These are phyloP conservation scores for Lactarius sanguifluus DNA, from an alignment of 768 basidiomycete genomes.

Conservation along the genomic window DNA sequence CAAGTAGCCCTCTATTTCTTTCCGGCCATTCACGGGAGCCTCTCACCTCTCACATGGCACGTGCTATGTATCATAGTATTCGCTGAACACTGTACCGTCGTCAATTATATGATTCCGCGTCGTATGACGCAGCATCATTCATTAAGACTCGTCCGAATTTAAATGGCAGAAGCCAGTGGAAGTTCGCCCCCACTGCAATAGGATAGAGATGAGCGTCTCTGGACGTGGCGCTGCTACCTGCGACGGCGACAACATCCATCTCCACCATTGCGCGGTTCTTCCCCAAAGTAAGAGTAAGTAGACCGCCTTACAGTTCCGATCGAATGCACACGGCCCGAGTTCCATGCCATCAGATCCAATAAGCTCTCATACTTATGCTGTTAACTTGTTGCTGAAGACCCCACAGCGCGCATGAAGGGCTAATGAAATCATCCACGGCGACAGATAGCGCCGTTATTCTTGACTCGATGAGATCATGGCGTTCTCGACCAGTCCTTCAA, in stretches of 20 bases:
- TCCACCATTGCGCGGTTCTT: not conserved
- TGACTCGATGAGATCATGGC: constrained; percentile 4
- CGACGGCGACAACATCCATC: not conserved
- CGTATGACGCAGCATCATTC: no score
- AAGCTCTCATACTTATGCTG: constrained; percentile 2
- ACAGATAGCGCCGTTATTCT: not conserved
- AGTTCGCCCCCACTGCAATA: not conserved
- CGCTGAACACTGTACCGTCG: not conserved
- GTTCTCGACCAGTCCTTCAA: constrained; percentile 8
- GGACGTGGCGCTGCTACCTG: not conserved
- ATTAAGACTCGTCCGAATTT: not conserved
- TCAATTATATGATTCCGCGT: not conserved
- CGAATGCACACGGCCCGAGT: constrained; percentile 15
- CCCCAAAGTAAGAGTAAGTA: constrained; percentile 5
- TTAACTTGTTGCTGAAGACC: not conserved
- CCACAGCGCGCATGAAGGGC: not conserved
- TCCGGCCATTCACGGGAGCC: not conserved
- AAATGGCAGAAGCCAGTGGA: not conserved
- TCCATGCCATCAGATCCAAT: constrained; percentile 11
- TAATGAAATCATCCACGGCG: not conserved
- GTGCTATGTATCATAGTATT: not conserved
- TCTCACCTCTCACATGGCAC: not conserved
- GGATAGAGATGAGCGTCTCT: constrained; percentile 6
- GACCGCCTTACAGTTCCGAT: constrained; percentile 4
- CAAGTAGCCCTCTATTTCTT: constrained; percentile 4